phyloP scores from a whole-genome alignment of 768 basidiomycete genomes.

The Collybia mongolica region DNA sequence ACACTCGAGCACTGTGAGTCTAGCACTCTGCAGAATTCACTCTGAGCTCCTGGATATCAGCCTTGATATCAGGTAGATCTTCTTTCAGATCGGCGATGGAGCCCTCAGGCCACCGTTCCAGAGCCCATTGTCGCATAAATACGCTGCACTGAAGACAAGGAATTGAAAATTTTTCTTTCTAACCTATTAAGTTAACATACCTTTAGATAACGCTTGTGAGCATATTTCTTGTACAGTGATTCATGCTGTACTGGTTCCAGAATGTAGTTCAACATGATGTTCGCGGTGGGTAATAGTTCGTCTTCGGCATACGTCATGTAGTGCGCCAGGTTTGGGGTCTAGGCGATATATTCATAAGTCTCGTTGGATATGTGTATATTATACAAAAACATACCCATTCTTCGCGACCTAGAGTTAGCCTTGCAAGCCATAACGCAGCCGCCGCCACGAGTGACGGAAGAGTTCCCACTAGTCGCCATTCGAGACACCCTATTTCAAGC shows the following conservation, averaged over 20 bases:
- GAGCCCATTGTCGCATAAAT: constrained; percentile 84
- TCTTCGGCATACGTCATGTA: constrained; percentile 92
- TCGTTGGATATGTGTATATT: background rate
- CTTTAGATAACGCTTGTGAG: constrained; percentile 86
- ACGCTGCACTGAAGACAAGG: constrained; percentile 60
- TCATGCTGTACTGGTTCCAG: constrained; percentile 77
- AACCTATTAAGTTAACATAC: constrained; percentile 31
- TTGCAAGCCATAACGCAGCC: constrained; percentile 82
- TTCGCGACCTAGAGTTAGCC: constrained; percentile 73
- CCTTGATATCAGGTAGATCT: constrained; percentile 62
- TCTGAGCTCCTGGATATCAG: constrained; percentile 44
- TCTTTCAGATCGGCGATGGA: constrained; percentile 54
- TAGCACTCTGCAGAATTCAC: background rate
- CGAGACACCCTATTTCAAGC: constrained; percentile 81
- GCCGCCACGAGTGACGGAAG: constrained; percentile 83
- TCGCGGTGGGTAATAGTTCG: constrained; percentile 82
- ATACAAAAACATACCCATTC: constrained; percentile 68
- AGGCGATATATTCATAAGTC: background rate
- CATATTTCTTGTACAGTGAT: constrained; percentile 93
- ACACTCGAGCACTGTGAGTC: no score
- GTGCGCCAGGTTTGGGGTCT: constrained; percentile 87
- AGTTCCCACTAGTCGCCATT: constrained; percentile 72
- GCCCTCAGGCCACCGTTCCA: constrained; percentile 69
- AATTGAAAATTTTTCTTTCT: background rate
- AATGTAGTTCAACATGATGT: constrained; percentile 91